Evolutionary conservation across 805 yeast species (phyloP), one percentile per base, ranked within the genome.

Genomic region (Yarrowia sp.): DNA sequence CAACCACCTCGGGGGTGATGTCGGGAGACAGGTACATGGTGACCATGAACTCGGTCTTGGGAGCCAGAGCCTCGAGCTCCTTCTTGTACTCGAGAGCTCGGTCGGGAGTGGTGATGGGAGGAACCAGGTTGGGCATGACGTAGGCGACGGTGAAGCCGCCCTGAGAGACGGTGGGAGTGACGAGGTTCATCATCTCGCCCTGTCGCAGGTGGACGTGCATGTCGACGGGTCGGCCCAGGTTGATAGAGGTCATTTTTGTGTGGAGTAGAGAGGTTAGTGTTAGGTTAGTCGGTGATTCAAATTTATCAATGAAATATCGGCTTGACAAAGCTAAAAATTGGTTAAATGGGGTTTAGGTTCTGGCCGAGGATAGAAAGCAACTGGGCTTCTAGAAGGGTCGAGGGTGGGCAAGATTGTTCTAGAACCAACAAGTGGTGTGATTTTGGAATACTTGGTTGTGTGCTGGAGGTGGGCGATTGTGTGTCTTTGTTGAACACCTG

Each of bases 151-250:
- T 89, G 14, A 90, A 82, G 70, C 99, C 99, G 58, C 99, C 99
- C 70, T 87, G 86, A 73, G 87, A 85, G 17, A 95, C 90, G 0
- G 97, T 89, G 9, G 99, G 99, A 0, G 97, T 85, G 47, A 93
- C 91, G 43, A 91, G 84, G 72, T 90, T 89, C 89, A 92, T 92
- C 98, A 95, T 93, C 8, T 83, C 82, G 1, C 97, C 98, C 69
- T 94, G 97, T 74, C 99, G 90, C 43, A 95, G 85, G 76, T 95
- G 99, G 61, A 95, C 98, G 75, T 95, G 99, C 85, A 92, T 87
- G 78, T 95, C 99, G 17, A 78, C 80, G 43, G 80, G 80, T 65
- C 71, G 71, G 7, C 80, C 80, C 3, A 78, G 74, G 24, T 76
- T 74, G 49, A 77, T 73, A 5, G 71, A 55, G 38, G 66, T 46